These are phyloP conservation scores for Starmerella riodocensis DNA, from an alignment of 805 yeast species.

Conservation along the genomic window DNA sequence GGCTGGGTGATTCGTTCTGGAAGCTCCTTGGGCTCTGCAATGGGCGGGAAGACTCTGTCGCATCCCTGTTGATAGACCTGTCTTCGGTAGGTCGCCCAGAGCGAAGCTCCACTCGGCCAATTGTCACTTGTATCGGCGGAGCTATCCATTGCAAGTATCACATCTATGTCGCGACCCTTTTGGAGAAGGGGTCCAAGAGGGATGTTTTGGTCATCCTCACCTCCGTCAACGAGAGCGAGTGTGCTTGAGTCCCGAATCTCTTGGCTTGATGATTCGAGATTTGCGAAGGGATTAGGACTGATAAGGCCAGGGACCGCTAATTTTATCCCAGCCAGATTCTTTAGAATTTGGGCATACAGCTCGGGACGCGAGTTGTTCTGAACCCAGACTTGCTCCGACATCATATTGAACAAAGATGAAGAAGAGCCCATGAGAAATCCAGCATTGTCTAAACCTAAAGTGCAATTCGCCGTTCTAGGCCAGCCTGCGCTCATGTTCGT, in stretches of 20 bases:
- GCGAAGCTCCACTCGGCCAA: slow-evolving; percentile 30
- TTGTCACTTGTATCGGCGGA: slow-evolving; percentile 25
- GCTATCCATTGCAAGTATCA: slow-evolving; percentile 39
- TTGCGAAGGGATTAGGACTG: slow-evolving; percentile 57
- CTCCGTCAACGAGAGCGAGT: slow-evolving; percentile 58
- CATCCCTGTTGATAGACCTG: slow-evolving; percentile 17
- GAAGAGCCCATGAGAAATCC: slow-evolving; percentile 78
- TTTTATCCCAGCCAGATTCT: too few relatives aligned
- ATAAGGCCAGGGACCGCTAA: too few relatives aligned
- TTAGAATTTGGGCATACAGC: too few relatives aligned
- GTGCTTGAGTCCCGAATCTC: slow-evolving; percentile 25
- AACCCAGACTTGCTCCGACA: too few relatives aligned
- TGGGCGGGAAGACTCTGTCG: slow-evolving; percentile 13
- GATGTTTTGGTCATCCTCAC: slow-evolving; percentile 61
- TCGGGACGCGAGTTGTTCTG: too few relatives aligned
- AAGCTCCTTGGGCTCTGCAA: slow-evolving; percentile 23
- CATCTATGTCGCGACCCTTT: slow-evolving; percentile 45
- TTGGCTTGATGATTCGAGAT: slow-evolving; percentile 1
- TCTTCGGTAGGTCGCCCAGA: slow-evolving; percentile 20
- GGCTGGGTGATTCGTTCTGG: too few relatives aligned
- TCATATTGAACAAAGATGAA: slow-evolving; percentile 62
- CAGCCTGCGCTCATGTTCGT: slow-evolving; percentile 48
- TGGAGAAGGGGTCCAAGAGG: slow-evolving; percentile 55
- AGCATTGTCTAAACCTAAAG: slow-evolving; percentile 62
- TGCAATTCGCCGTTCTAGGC: slow-evolving; percentile 39